Percentiles rank a stretch among this genome's conserved stretches.
These are phyloP conservation scores for Globisporangium camurandrum DNA, from an alignment of 352 stramenopile genomes.

Conservation along the genomic window DNA sequence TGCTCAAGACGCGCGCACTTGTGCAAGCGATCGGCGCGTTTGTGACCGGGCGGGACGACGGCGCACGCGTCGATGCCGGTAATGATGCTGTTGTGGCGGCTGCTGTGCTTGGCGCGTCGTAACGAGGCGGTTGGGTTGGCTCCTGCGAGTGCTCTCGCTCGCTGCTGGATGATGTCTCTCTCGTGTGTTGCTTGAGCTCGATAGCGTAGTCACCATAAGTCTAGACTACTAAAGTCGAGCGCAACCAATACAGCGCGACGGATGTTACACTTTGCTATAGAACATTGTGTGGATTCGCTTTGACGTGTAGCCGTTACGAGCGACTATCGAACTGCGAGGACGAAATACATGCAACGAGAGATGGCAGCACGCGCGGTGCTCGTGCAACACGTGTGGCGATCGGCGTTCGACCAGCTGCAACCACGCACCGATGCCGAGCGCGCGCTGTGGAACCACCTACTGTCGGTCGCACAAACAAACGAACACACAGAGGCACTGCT, in stretches of 20 bases:
- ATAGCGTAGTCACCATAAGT: no score
- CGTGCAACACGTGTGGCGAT: background rate
- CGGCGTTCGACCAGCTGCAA: background rate
- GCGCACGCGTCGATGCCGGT: conserved; percentile 11
- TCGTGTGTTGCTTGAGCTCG: background rate
- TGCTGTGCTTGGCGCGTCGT: background rate
- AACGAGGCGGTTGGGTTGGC: no score
- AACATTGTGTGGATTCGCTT: background rate
- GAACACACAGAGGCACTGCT: background rate
- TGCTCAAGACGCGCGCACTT: conserved; percentile 82
- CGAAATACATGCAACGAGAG: no score
- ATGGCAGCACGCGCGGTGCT: no score
- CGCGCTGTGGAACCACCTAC: conserved; percentile 3
- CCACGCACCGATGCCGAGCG: background rate
- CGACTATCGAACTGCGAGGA: no score
- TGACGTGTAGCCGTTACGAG: background rate
- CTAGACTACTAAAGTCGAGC: background rate
- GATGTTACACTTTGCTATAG: background rate
- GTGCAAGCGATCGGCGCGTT: conserved; percentile 51
- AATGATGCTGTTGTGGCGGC: background rate
- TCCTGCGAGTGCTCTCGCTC: background rate
- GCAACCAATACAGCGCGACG: background rate
- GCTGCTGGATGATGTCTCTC: background rate
- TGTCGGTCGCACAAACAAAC: background rate
- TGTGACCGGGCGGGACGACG: conserved; percentile 38